phyloP scores from a whole-genome alignment of 2,329 filamentous ascomycete species.

The Scytalidium lignicola region DNA sequence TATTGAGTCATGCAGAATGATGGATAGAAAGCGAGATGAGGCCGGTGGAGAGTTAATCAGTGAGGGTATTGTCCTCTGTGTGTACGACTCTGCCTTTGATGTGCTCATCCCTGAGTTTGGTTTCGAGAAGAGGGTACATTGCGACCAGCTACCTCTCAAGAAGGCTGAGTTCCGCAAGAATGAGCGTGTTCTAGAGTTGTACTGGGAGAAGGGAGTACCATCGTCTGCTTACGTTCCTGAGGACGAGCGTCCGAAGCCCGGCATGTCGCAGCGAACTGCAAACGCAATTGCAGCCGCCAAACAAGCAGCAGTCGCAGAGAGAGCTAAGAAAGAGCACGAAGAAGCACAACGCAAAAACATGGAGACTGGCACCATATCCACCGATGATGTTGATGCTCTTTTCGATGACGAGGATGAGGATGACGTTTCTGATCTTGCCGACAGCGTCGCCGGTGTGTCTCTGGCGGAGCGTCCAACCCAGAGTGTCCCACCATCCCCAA shows the following conservation, averaged over 20 bases:
- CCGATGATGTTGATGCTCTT: slow-evolving; percentile 88
- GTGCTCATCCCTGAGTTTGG: slow-evolving; percentile 97
- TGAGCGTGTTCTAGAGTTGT: slow-evolving; percentile 87
- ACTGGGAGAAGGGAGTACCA: slow-evolving; percentile 99
- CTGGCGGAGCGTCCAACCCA: slow-evolving; percentile 85
- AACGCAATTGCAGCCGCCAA: slow-evolving; percentile 72
- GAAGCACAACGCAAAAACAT: slow-evolving; percentile 90
- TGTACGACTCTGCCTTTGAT: slow-evolving; percentile 98
- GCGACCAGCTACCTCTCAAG: slow-evolving; percentile 93
- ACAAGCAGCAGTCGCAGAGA: slow-evolving; percentile 77
- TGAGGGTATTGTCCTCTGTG: slow-evolving; percentile 92
- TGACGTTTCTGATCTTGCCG: slow-evolving; percentile 75
- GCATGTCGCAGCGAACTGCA: slow-evolving; percentile 65
- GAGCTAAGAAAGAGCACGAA: slow-evolving; percentile 78
- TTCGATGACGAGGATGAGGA: slow-evolving; percentile 93
- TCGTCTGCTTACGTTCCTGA: slow-evolving; percentile 95
- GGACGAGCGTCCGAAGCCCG: slow-evolving; percentile 88
- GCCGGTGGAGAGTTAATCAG: slow-evolving; percentile 87
- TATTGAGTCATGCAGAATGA: slow-evolving; percentile 92
- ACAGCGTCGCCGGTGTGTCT: slow-evolving; percentile 86
- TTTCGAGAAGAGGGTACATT: slow-evolving; percentile 98
- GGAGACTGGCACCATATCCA: slow-evolving; percentile 89
- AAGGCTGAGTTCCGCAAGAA: slow-evolving; percentile 99
- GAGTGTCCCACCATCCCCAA: slow-evolving; percentile 89
- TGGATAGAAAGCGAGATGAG: slow-evolving; percentile 87